These are phyloP conservation scores for Dalbergia cochinchinensis DNA, from an alignment of 306 rosid species.

Conservation along the genomic window DNA sequence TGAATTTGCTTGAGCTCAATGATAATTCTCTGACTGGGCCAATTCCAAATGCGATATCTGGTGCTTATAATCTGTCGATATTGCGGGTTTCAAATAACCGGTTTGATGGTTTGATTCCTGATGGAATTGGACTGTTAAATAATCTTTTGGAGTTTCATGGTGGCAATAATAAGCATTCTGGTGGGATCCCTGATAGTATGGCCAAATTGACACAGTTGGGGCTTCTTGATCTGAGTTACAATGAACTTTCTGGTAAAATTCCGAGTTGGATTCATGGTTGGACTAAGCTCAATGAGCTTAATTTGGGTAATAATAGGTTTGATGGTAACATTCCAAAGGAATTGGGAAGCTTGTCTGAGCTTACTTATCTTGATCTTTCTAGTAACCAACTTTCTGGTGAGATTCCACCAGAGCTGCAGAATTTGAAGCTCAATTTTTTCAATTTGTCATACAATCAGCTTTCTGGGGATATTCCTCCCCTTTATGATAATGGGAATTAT, in stretches of 20 bases:
- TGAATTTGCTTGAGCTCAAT: constrained; percentile 61
- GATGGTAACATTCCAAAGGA: constrained; percentile 65
- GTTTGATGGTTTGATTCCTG: constrained; percentile 68
- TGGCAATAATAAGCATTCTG: constrained; percentile 52
- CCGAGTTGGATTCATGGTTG: constrained; percentile 48
- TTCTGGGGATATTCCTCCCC: constrained; percentile 65
- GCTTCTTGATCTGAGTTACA: constrained; percentile 63
- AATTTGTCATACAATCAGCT: constrained; percentile 68
- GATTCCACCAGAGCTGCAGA: constrained; percentile 64
- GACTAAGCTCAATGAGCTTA: constrained; percentile 62
- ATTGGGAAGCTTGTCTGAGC: constrained; percentile 66
- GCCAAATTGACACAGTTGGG: constrained; percentile 56
- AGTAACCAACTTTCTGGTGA: constrained; percentile 65
- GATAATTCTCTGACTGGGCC: constrained; percentile 64
- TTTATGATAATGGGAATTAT: constrained; percentile 58
- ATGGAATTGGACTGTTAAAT: constrained; percentile 57
- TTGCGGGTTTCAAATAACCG: constrained; percentile 58
- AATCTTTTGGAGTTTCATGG: constrained; percentile 57
- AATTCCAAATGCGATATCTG: constrained; percentile 57
- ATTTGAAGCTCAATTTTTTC: constrained; percentile 65
- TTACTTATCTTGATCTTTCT: constrained; percentile 75
- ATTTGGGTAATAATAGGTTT: constrained; percentile 62
- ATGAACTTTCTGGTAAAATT: constrained; percentile 62
- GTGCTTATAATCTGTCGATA: constrained; percentile 57
- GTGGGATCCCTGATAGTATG: constrained; percentile 57